Evolutionary conservation across 768 basidiomycete species (phyloP).

Genomic region (Tylopilus rubrobrunneus): DNA sequence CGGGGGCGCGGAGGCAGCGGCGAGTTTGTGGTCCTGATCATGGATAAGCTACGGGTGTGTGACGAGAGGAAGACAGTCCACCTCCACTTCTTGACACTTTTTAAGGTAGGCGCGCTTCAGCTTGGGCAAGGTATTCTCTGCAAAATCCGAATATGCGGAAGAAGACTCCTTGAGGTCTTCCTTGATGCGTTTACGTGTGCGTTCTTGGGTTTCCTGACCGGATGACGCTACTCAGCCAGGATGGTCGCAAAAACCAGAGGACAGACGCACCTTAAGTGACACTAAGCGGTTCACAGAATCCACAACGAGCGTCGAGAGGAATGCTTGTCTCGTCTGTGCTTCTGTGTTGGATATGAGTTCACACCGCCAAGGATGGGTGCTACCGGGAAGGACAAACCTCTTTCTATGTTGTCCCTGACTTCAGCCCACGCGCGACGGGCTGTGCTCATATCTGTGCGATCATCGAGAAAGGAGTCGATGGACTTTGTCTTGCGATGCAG

Average conservation of each 20-base stretch:
- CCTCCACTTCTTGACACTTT: slow-evolving; percentile 88
- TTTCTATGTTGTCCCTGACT: slow-evolving; percentile 78
- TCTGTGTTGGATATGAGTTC: slow-evolving; percentile 48
- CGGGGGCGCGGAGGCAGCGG: slow-evolving; percentile 35
- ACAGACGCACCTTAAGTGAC: slow-evolving; percentile 52
- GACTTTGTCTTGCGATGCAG: slow-evolving; percentile 70
- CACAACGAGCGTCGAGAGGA: slow-evolving; percentile 61
- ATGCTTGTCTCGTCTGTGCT: slow-evolving; percentile 76
- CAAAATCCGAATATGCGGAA: slow-evolving; percentile 75
- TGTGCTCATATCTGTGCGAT: slow-evolving; percentile 60
- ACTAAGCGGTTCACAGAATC: slow-evolving; percentile 74
- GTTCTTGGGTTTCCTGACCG: slow-evolving; percentile 79
- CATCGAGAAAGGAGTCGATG: slow-evolving; percentile 69
- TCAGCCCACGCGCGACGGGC: slow-evolving; percentile 78
- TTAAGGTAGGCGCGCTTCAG: slow-evolving; percentile 76
- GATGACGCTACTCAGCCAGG: neutral
- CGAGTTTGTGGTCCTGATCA: slow-evolving; percentile 59
- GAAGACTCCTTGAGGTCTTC: slow-evolving; percentile 83
- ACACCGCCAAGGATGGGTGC: neutral
- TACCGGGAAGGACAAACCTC: slow-evolving; percentile 46
- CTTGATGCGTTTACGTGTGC: slow-evolving; percentile 87
- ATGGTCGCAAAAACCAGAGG: neutral
- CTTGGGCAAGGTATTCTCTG: slow-evolving; percentile 74
- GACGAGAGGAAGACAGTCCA: slow-evolving; percentile 28
- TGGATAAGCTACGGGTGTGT: slow-evolving; percentile 7